These are phyloP conservation scores for Acorus calamus DNA, from an alignment of 106 monocot genomes.

Conservation along the genomic window DNA sequence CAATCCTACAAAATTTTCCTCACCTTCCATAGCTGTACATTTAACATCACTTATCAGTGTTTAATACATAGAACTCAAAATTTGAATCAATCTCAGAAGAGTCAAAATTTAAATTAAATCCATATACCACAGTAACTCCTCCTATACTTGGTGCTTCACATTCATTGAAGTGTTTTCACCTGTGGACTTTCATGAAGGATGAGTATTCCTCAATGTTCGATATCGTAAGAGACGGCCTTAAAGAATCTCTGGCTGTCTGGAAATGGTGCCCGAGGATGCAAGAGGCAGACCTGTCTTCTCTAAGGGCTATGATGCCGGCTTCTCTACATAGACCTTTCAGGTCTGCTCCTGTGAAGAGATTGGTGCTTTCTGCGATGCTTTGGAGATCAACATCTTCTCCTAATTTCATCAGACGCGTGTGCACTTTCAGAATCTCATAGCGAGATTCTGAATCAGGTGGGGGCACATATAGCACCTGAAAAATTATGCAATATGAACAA, in stretches of 20 bases:
- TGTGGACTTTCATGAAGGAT: background rate
- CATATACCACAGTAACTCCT: too few relatives aligned
- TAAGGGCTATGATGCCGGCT: conserved; percentile 59
- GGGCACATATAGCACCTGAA: conserved; percentile 80
- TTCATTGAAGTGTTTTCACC: background rate
- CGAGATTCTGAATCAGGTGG: conserved; percentile 74
- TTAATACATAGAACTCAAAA: too few relatives aligned
- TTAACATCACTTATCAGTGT: too few relatives aligned
- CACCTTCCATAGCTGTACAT: too few relatives aligned
- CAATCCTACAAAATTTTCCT: too few relatives aligned
- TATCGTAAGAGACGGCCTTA: conserved; percentile 54
- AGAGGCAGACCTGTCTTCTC: conserved; percentile 40
- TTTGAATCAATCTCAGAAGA: too few relatives aligned
- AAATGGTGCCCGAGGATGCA: conserved; percentile 43
- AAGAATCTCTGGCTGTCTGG: conserved; percentile 31
- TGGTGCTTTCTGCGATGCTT: conserved; percentile 44
- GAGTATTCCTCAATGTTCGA: conserved; percentile 60
- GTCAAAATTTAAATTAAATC: too few relatives aligned
- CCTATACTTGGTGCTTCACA: too few relatives aligned
- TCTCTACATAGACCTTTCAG: conserved; percentile 63
- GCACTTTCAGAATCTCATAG: conserved; percentile 53
- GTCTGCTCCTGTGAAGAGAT: conserved; percentile 83
- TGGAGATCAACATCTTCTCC: conserved; percentile 59
- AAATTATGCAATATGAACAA: background rate
- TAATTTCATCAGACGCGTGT: conserved; percentile 60